Base-by-base conservation (phyloP, 2,329 filamentous ascomycete species). In the Aspergillus chevalieri region DNA sequence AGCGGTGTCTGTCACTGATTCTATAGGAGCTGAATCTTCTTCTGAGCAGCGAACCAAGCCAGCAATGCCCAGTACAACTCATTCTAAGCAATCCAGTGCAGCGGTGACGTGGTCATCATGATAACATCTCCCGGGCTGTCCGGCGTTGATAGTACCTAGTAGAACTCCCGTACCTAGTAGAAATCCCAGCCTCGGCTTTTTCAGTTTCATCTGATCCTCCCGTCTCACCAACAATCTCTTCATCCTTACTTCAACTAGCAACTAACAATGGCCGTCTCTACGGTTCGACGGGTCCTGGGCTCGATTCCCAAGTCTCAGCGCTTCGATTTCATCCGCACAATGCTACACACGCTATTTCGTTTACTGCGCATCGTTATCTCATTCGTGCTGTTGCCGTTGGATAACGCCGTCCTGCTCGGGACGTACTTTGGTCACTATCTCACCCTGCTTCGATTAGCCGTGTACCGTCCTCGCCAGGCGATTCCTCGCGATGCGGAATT, bases 331-430 rank as follows among this genome's bases (percentile, higher is more conserved):
- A 41, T 53, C 28, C 46, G 43, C 49, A 36, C 21, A 6, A 26
- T 58, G 9, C 41, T 52, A 3, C 57, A 48, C 4, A 45, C 56
- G 1, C 50, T 64, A 24, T 50, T 56, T 51, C 65, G 59, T 47
- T 34, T 67, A 8, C 49, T 64, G 22, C 57, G 57, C 4, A 61
- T 66, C 24, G 51, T 48, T 12, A 45, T 63, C 19, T 63, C 65
- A 0, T 51, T 65, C 19, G 38, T 57, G 4, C 54, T 68, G 1
- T 68, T 83, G 2, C 81, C 80, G 1, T 50, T 82, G n/a, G 66
- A 74, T 49, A 78, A 73, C 3, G 55, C 64, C 24, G 62, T 80
- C 42, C 62, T 80, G 6, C 47, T 70, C 14, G 46, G 65, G 21
- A 65, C 71, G 61, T 68, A 70, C 57, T 28, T 62, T 21, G 28